phyloP scores from a whole-genome alignment of 2,329 filamentous ascomycete species.

The Hansfordia pulvinata region DNA sequence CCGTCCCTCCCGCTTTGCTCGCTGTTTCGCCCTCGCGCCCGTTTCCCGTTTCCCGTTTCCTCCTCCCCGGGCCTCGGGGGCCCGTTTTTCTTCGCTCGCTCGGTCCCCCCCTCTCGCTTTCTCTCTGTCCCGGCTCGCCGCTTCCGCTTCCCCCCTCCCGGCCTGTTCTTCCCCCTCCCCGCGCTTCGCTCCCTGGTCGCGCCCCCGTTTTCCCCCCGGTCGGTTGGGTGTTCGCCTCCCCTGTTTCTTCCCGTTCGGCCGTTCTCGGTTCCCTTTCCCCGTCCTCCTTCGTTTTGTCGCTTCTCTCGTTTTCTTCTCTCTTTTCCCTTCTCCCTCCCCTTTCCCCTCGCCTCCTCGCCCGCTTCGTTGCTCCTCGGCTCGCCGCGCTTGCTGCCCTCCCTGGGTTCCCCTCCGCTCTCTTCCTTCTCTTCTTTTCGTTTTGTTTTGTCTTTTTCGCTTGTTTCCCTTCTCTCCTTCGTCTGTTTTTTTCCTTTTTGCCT shows the following conservation, averaged over 20 bases:
- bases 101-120: conserved; percentile 1
- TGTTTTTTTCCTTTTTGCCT: conserved; percentile 1
- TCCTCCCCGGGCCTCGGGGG: background rate
- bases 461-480: conserved; percentile 4
- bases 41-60: background rate
- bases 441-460: conserved; percentile 4
- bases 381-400: too few relatives aligned
- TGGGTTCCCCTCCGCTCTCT: conserved; percentile 2
- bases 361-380: conserved; percentile 2
- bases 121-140: conserved; percentile 1
- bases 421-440: conserved; percentile 4
- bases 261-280: too few relatives aligned
- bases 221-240: conserved; percentile 6
- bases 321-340: conserved; percentile 9
- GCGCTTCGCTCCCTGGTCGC: conserved; percentile 11
- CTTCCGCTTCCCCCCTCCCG: conserved; percentile 3
- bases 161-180: conserved; percentile 6
- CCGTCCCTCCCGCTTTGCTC: background rate
- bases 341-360: conserved; percentile 1
- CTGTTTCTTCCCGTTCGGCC: conserved; percentile 6
- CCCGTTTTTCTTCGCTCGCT: too few relatives aligned
- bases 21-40: background rate
- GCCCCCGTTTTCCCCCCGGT: conserved; percentile 8
- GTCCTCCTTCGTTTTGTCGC: too few relatives aligned
- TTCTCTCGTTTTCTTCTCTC: conserved; percentile 1